Evolutionary conservation across 805 yeast genomes (phyloP).

Genomic region (Yarrowia sp.): DNA sequence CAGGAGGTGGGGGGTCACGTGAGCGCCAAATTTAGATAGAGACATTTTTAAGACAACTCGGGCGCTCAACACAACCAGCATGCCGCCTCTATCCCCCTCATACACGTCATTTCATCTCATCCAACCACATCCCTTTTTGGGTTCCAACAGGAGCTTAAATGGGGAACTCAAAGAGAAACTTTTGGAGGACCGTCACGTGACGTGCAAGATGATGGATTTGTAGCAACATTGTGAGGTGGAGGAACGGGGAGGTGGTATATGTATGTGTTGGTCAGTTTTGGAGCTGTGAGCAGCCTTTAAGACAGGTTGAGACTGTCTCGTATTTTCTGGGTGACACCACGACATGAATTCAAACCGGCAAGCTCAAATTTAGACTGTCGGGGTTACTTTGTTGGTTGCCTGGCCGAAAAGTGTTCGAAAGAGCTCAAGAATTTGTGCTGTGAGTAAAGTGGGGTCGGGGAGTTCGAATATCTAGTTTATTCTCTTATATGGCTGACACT

Average conservation of each 20-base stretch:
- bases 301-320: too few relatives aligned
- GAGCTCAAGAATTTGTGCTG: background rate
- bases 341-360: background rate
- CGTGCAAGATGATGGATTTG: background rate
- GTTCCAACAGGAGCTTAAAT: background rate
- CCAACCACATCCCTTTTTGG: background rate
- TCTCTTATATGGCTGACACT: background rate
- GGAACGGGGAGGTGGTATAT: too few relatives aligned
- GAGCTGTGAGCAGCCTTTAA: too few relatives aligned
- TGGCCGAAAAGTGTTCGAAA: background rate
- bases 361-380: background rate
- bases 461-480: background rate
- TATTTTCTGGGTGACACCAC: too few relatives aligned
- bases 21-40: background rate
- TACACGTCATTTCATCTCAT: slow-evolving; percentile 7
- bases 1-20: background rate
- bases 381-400: background rate
- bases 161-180: background rate
- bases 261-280: too few relatives aligned
- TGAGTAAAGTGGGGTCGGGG: background rate
- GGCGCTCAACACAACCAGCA: background rate
- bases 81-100: background rate
- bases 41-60: too few relatives aligned
- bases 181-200: slow-evolving; percentile 13
- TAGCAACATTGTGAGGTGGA: too few relatives aligned